These are phyloP conservation scores for Trypanosoma rangeli DNA, from an alignment of 208 protist species.

Conservation along the genomic window DNA sequence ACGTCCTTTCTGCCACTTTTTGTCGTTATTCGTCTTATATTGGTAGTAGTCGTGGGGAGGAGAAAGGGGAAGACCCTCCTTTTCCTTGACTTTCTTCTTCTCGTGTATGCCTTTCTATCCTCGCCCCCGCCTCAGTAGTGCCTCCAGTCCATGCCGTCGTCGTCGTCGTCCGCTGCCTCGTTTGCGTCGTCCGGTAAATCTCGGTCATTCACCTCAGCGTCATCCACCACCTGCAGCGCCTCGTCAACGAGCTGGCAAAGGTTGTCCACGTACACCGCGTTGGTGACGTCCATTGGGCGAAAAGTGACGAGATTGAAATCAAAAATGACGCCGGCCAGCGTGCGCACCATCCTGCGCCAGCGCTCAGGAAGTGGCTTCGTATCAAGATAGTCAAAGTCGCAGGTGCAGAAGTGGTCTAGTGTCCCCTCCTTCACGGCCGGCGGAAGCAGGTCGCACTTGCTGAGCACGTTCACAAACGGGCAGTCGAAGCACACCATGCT, in stretches of 20 bases:
- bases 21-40: too few relatives aligned
- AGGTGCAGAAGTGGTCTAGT: conserved; percentile 86
- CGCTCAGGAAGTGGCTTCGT: conserved; percentile 56
- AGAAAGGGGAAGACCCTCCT: background rate
- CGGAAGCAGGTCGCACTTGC: conserved; percentile 88
- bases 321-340: conserved; percentile 58
- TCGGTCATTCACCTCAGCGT: conserved; percentile 81
- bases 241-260: conserved; percentile 78
- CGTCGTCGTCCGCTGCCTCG: conserved; percentile 2
- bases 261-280: conserved; percentile 66
- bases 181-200: conserved; percentile 36
- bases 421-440: conserved; percentile 63
- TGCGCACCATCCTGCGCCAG: conserved; percentile 71
- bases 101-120: background rate
- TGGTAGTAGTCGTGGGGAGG: too few relatives aligned
- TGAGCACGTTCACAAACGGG: conserved; percentile 91
- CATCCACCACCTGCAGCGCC: conserved; percentile 83
- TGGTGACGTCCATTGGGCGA: conserved; percentile 75
- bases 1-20: too few relatives aligned
- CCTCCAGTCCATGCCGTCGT: conserved; percentile 23
- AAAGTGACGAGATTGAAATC: conserved; percentile 89
- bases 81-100: background rate
- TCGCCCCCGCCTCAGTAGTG: conserved; percentile 13
- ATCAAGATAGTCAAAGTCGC: conserved; percentile 88
- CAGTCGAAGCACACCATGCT: conserved; percentile 93